phyloP scores from a whole-genome alignment of 192 early-diverging fungal genomes.

The Backusella sp. region DNA sequence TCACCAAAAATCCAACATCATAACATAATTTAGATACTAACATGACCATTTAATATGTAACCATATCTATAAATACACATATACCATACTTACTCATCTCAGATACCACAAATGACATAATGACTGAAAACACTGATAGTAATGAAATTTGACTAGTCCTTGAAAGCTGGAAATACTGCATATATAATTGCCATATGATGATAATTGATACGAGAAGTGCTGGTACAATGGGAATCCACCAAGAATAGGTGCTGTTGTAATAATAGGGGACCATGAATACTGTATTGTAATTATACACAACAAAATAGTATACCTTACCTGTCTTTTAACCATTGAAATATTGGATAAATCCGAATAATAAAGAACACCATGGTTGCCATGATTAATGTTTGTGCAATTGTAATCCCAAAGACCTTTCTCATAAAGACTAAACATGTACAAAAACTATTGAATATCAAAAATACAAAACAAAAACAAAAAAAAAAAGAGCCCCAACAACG shows the following conservation, averaged over 20 bases:
- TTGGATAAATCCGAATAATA: slow-evolving; percentile 3
- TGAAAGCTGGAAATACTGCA: slow-evolving; percentile 14
- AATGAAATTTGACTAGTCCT: neutral
- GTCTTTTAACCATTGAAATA: slow-evolving; percentile 23
- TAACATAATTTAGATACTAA: slow-evolving; percentile 28
- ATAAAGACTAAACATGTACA: neutral
- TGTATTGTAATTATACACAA: neutral
- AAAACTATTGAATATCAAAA: neutral
- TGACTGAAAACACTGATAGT: slow-evolving; percentile 17
- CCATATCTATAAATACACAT: neutral
- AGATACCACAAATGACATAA: slow-evolving; percentile 19
- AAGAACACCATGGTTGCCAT: slow-evolving; percentile 10
- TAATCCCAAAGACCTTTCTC: slow-evolving; percentile 12
- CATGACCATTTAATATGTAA: neutral
- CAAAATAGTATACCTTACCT: slow-evolving; percentile 7
- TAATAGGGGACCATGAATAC: too few species aligned
- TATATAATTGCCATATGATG: slow-evolving; percentile 24
- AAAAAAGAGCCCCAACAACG: neutral
- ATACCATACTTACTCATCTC: slow-evolving; percentile 21
- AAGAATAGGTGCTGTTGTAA: neutral
- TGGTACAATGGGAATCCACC: slow-evolving; percentile 29
- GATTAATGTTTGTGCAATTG: slow-evolving; percentile 4
- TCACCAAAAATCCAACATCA: slow-evolving; percentile 20
- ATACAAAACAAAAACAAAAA: neutral
- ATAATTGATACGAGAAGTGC: slow-evolving; percentile 2